A percentile compares a stretch with the other conserved stretches of the same genome.
Conservation (phyloP, 2,329 filamentous ascomycete genomes). For the Pseudocercospora eumusae region DNA sequence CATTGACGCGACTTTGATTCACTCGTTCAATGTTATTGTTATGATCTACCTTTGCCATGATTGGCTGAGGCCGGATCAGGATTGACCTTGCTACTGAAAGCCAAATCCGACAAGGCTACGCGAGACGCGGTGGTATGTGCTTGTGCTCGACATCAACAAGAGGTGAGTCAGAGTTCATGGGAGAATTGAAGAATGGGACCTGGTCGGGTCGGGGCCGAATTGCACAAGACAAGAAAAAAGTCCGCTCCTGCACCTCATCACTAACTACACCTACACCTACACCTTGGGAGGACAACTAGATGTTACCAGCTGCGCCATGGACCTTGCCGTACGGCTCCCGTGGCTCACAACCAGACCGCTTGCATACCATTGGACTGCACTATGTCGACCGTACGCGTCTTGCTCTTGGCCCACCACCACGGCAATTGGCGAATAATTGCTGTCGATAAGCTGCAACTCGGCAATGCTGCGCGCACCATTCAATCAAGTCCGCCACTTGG, state of each 20-base stretch:
- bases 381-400: slow-evolving; percentile 9
- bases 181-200: background rate
- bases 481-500: background rate
- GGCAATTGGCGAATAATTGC: background rate
- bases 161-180: background rate
- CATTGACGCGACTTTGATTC: too few relatives aligned
- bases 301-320: slow-evolving; percentile 2
- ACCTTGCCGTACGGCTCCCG: background rate
- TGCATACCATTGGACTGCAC: background rate
- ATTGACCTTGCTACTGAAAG: background rate
- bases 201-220: background rate
- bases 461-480: background rate
- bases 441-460: background rate
- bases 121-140: background rate
- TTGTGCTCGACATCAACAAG: background rate
- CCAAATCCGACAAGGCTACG: background rate
- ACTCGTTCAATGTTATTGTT: background rate
- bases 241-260: background rate
- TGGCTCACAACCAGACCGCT: slow-evolving; percentile 11
- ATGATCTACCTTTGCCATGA: background rate
- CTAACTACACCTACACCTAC: too few relatives aligned
- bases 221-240: background rate
- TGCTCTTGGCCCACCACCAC: slow-evolving; percentile 1
- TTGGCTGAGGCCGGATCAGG: background rate
- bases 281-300: background rate